Evolutionary conservation across 345 rosid genomes (phyloP), one percentile per base, ranked within the genome.

Genomic region (Eucalyptus guilfoylei): DNA sequence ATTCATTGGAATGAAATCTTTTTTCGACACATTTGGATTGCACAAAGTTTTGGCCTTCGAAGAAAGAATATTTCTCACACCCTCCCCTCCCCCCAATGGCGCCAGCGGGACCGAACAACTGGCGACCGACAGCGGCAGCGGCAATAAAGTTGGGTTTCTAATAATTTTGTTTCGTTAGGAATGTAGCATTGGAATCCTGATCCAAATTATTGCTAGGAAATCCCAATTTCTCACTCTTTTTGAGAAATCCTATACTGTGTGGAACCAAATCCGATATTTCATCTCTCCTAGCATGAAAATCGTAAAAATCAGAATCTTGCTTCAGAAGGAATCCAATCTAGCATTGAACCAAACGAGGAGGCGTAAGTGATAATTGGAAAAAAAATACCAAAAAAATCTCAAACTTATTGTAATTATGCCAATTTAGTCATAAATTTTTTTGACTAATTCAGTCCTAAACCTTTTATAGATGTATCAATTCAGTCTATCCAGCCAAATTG

Each of bases 381-480:
- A 19, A 52, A 52, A 19, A 52, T 52, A 52, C 5, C 24, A 52
- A 52, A 52, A 52, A 52, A 52, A 2, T 52, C 24, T 1, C 10
- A 52, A 52, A 52, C 4, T 52, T 52, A 19, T 52, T 52, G 2
- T 0, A 1, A 52, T 52, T 52, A 52, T 52, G 2, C 0, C 24
- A 52, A 52, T 19, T 52, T 8, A 19, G 10, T 52, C 4, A 52
- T 52, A 52, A 52, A 3, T 19, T 52, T 52, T 19, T 52, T 52
- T 52, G 0, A 52, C 9, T 52, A 52, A 52, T 52, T 19, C 1
- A 19, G 0, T 19, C 10, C 0, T 52, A 52, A 52, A 52, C 23
- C 24, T 19, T 52, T 52, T 52, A 52, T 52, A 52, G 0, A 52
- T 19, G 24, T 52, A 24, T 0, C 5, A 19, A 52, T 52, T 52